A percentile compares a stretch with the other conserved stretches of the same genome.
Conservation (phyloP, 176 grass and related monocot genomes). For the Saccharum spontaneum region DNA sequence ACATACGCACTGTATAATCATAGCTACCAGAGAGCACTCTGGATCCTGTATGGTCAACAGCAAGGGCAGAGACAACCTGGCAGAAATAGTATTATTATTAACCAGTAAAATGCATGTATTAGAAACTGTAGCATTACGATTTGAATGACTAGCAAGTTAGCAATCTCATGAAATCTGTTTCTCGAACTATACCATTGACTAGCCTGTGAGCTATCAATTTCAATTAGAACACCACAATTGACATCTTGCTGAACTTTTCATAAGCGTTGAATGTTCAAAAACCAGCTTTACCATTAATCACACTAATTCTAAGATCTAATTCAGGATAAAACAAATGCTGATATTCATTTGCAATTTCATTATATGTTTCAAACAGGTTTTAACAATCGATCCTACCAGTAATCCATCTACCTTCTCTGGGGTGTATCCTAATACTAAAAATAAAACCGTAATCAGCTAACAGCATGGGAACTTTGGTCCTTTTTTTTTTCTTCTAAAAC, state of each 20-base stretch:
- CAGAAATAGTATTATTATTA: slow-evolving; percentile 29
- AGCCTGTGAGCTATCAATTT: neutral
- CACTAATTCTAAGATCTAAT: neutral
- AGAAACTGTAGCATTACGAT: neutral
- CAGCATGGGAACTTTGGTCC: neutral
- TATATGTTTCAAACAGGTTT: neutral
- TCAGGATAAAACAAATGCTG: neutral
- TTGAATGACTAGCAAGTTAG: neutral
- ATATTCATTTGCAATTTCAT: neutral
- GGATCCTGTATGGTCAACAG: slow-evolving; percentile 95
- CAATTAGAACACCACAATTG: neutral
- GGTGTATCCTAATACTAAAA: slow-evolving; percentile 4
- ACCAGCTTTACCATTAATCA: neutral
- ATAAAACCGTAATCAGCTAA: neutral
- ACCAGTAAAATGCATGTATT: slow-evolving; percentile 10
- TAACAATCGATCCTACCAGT: neutral
- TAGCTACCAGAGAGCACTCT: slow-evolving; percentile 93
- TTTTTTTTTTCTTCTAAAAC: neutral
- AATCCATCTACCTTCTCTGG: neutral
- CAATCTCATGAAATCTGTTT: neutral
- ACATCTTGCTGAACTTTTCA: neutral
- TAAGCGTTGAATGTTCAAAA: neutral
- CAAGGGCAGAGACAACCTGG: slow-evolving; percentile 91
- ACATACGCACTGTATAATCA: slow-evolving; percentile 95
- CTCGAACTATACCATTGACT: neutral